Base-by-base conservation (phyloP, 768 basidiomycete genomes). In the Floccularia luteovirens region DNA sequence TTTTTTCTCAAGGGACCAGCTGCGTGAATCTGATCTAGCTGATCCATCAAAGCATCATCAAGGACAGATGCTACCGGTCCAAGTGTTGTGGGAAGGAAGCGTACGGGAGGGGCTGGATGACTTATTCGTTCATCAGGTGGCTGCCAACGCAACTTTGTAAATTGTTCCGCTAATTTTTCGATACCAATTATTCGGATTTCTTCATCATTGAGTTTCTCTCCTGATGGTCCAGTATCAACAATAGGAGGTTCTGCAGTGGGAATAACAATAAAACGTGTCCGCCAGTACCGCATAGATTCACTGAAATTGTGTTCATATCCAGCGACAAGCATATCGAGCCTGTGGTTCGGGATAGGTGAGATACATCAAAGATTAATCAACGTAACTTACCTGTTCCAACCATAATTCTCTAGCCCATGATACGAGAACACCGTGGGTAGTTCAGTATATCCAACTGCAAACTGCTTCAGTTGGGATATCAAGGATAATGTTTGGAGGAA, bases 221-320 rank as follows among this genome's bases (percentile, higher is more conserved):
- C 85, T 1, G 72, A 70, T 0, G 83, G 70, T 0, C 80, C 78
- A 10, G 66, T 62, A 31, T 63, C 70, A 1, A 69, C 55, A 24
- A 68, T 62, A 3, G 75, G 90, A 43, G 78, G 71, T 25, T 89
- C 84, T 11, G 75, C 67, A 0, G 90, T 82, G 0, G 94, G 94
- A 21, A 99, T 86, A 14, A 99, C 79, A 19, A 98, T 72, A 56
- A 96, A 96, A 16, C 93, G 73, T 0, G 92, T 97, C 10, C 93
- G 75, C 90, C 94, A 96, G 51, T 94, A 94, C 33, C 88, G 78
- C 23, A 93, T 67, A 2, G 85, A 82, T 44, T 90, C 87, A 51
- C 77, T 78, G 55, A 87, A 81, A 37, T 83, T 71, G 44, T 80
- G 77, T 52, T 90, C 84, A 49, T 90, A 86, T 1, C 87, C 84